Evolutionary conservation across 371 early-diverging fungal species (phyloP).

Genomic region (Paraphysoderma sedebokerense): DNA sequence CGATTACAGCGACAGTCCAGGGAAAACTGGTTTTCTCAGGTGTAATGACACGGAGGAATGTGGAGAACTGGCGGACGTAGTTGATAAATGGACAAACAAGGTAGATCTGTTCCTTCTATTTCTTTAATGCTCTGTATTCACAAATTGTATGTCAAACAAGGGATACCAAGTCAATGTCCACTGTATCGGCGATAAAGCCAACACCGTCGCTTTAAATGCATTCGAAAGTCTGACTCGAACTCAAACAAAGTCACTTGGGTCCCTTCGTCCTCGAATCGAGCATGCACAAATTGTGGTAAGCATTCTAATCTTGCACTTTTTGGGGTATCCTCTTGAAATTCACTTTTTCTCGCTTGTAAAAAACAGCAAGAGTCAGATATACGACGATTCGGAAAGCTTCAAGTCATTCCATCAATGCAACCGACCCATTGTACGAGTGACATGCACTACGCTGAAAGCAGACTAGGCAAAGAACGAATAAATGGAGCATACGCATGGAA

Average conservation of each 20-base stretch:
- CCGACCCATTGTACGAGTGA: slow-evolving; percentile 29
- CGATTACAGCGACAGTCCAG: slow-evolving; percentile 15
- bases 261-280: slow-evolving; percentile 15
- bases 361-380: slow-evolving; percentile 15
- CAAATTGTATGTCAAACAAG: not conserved
- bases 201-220: slow-evolving; percentile 14
- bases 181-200: slow-evolving; percentile 24
- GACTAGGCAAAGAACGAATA: slow-evolving; percentile 14
- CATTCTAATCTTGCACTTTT: not conserved
- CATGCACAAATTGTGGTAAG: slow-evolving; percentile 21
- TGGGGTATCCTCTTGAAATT: not conserved
- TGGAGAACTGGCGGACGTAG: not conserved
- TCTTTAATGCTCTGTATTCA: not conserved
- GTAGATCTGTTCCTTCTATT: not conserved
- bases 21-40: slow-evolving; percentile 9
- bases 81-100: slow-evolving; percentile 6
- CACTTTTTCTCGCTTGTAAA: slow-evolving; percentile 2
- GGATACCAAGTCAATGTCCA: slow-evolving; percentile 26
- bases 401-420: slow-evolving; percentile 26
- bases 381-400: slow-evolving; percentile 10
- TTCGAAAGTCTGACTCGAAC: slow-evolving; percentile 11
- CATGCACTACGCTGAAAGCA: slow-evolving; percentile 17
- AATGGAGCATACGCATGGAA: slow-evolving; percentile 17
- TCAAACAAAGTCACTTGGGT: not conserved
- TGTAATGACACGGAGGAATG: slow-evolving; percentile 7